These are phyloP conservation scores for Globisporangium takayamanum DNA, from an alignment of 352 stramenopile genomes.

Conservation along the genomic window DNA sequence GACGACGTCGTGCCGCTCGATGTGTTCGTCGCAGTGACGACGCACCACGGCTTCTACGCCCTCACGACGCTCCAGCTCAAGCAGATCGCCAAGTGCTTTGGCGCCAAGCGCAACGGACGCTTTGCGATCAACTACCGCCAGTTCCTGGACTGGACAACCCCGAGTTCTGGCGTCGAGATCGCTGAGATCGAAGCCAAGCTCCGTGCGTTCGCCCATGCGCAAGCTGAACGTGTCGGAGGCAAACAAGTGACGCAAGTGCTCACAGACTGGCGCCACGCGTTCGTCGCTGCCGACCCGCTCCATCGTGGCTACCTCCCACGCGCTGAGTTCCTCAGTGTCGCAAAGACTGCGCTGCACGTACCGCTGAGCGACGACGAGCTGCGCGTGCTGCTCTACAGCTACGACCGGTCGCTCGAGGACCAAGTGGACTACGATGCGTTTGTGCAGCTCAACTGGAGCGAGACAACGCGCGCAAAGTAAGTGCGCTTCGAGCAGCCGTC, in stretches of 20 bases:
- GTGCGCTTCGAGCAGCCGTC: conserved; percentile 13
- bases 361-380: conserved; percentile 47
- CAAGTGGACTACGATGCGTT: conserved; percentile 44
- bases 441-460: conserved; percentile 51
- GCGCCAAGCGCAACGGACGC: conserved; percentile 28
- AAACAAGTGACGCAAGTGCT: conserved; percentile 6
- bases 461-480: conserved; percentile 17
- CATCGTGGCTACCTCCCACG: conserved; percentile 22
- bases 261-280: conserved; percentile 9
- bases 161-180: conserved; percentile 24
- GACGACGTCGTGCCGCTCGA: conserved; percentile 31
- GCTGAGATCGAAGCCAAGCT: conserved; percentile 45
- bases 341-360: conserved; percentile 23
- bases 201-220: conserved; percentile 26
- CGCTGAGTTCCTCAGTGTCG: conserved; percentile 36
- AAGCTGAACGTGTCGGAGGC: conserved; percentile 32
- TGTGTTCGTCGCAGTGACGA: conserved; percentile 39
- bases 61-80: conserved; percentile 34
- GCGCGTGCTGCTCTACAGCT: conserved; percentile 39
- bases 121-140: conserved; percentile 65
- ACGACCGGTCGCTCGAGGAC: conserved; percentile 47
- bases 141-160: conserved; percentile 67
- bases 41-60: conserved; percentile 35
- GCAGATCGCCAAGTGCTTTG: conserved; percentile 46
- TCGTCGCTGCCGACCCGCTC: conserved; percentile 23